A percentile compares a stretch with the other conserved stretches of the same genome.
Conservation (phyloP, 129 eudicot species). For the Pseudognaphalium luteoalbum region DNA sequence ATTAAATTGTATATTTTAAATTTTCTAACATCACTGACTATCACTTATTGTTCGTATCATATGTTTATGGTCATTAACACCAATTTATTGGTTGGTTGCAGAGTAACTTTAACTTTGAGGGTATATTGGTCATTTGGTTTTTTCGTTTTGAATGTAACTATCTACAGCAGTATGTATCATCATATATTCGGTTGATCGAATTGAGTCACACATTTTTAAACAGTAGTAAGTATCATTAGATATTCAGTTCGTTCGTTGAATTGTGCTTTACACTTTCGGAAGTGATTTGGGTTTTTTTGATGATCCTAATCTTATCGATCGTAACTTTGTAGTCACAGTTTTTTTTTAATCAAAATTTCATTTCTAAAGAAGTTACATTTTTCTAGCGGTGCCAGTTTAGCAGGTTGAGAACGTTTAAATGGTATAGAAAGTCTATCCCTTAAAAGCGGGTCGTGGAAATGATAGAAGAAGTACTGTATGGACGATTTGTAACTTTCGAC, state of each 20-base stretch:
- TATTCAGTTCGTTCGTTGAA: no score
- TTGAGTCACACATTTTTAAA: neutral
- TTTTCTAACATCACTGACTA: conserved; percentile 9
- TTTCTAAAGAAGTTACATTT: no score
- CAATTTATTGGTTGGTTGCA: conserved; percentile 15
- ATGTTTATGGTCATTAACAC: conserved; percentile 14
- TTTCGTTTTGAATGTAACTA: neutral
- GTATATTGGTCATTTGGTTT: conserved; percentile 18
- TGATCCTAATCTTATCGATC: no score
- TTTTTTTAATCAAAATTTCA: no score
- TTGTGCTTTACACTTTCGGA: no score
- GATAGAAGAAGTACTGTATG: neutral
- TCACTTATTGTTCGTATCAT: conserved; percentile 19
- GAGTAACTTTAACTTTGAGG: conserved; percentile 2
- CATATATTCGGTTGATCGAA: neutral
- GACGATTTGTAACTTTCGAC: conserved; percentile 1
- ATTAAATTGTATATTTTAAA: neutral
- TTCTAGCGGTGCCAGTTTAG: no score
- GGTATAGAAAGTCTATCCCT: no score
- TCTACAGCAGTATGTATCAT: neutral
- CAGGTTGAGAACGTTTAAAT: no score
- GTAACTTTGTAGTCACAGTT: no score
- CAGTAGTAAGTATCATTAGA: no score
- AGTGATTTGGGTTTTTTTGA: no score
- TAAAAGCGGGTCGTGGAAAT: neutral